phyloP scores from a whole-genome alignment of 78 protist genomes.

The Dictyostelium firmibasis region DNA sequence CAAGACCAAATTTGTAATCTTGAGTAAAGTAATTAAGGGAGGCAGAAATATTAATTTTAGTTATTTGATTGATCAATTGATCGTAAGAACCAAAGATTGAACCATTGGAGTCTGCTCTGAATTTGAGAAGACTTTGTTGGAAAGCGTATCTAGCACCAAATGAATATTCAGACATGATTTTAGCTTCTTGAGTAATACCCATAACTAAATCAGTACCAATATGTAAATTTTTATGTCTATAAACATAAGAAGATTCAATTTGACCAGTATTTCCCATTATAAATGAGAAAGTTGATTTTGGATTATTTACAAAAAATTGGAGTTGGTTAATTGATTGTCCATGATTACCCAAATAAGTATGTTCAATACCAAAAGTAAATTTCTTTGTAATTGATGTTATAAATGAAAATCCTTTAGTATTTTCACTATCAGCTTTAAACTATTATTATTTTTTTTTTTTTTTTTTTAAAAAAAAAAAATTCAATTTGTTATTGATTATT shows the following conservation, averaged over 20 bases:
- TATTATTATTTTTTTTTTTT: neutral
- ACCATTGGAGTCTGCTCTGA: neutral
- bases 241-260: neutral
- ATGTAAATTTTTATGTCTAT: neutral
- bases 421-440: neutral
- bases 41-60: neutral
- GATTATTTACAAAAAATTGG: neutral
- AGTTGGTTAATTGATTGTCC: neutral
- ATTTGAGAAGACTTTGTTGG: neutral
- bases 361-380: neutral
- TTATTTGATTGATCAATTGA: neutral
- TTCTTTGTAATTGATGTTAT: constrained; percentile 1
- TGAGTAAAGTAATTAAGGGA: constrained; percentile 4
- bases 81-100: neutral
- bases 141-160: neutral
- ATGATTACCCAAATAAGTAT: neutral
- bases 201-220: neutral
- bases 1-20: constrained; percentile 12
- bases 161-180: neutral
- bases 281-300: neutral
- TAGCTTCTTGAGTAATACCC: neutral
- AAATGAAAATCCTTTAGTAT: neutral
- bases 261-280: neutral
- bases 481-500: too few relatives aligned
- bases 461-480: neutral